These are phyloP conservation scores for Clitopilus hobsonii DNA, from an alignment of 768 basidiomycete species.

Conservation along the genomic window DNA sequence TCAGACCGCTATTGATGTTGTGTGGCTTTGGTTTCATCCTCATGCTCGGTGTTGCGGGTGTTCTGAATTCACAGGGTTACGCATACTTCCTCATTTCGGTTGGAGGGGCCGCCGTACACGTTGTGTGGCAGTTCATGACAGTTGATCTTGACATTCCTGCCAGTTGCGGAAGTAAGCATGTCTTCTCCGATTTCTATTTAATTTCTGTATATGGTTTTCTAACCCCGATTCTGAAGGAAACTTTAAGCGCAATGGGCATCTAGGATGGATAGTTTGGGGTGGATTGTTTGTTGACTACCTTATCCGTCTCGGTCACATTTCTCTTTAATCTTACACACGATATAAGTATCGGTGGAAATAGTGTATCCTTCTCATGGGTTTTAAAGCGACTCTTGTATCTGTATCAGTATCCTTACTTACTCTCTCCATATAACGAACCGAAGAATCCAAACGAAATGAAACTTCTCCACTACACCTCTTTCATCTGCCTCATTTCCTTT, in stretches of 20 bases:
- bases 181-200: not conserved
- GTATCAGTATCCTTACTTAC: too few relatives aligned
- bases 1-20: constrained; percentile 48
- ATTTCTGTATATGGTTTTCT: not conserved
- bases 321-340: too few relatives aligned
- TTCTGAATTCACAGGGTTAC: constrained; percentile 47
- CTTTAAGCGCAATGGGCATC: constrained; percentile 41
- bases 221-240: constrained; percentile 24
- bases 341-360: too few relatives aligned
- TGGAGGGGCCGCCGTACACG: constrained; percentile 37
- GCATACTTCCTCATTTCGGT: constrained; percentile 41
- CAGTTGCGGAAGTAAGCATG: constrained; percentile 42
- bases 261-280: constrained; percentile 44
- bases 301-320: constrained; percentile 3
- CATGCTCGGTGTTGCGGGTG: constrained; percentile 48
- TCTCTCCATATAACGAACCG: too few relatives aligned
- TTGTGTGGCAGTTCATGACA: constrained; percentile 42
- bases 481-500: constrained; percentile 1
- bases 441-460: too few relatives aligned
- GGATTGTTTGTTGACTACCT: constrained; percentile 38
- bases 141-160: constrained; percentile 36
- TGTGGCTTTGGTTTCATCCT: constrained; percentile 50
- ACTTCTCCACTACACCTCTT: too few relatives aligned
- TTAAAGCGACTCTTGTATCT: too few relatives aligned
- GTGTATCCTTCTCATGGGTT: too few relatives aligned